phyloP scores from a whole-genome alignment of 306 rosid species.

The Geum urbanum region DNA sequence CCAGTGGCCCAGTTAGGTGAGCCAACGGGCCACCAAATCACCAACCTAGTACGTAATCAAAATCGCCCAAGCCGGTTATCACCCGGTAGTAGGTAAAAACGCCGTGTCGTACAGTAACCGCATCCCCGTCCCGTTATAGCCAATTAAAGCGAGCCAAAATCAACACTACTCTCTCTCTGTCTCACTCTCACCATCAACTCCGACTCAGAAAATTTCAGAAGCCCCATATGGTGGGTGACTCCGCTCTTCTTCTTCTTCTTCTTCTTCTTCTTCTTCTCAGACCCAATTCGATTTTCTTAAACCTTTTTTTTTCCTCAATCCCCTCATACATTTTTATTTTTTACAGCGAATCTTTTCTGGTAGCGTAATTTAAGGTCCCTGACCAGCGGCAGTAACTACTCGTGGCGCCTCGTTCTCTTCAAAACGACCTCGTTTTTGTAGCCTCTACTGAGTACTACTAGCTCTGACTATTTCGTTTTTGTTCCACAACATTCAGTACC shows the following conservation, averaged over 20 bases:
- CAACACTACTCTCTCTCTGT: constrained; percentile 2
- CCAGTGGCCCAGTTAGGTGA: not conserved
- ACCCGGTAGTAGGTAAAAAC: constrained; percentile 44
- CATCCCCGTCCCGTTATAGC: constrained; percentile 42
- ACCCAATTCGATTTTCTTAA: not conserved
- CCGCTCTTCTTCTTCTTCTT: not conserved
- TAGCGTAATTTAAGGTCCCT: constrained; percentile 19
- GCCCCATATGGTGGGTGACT: not conserved
- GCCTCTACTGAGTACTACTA: not conserved
- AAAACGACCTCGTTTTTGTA: constrained; percentile 1
- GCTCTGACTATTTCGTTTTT: no score
- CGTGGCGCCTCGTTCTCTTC: constrained; percentile 18
- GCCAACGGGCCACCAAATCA: not conserved
- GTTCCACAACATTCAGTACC: no score
- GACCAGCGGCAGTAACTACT: not conserved
- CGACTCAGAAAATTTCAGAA: not conserved
- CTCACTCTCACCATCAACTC: not conserved
- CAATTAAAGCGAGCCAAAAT: constrained; percentile 27
- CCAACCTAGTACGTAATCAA: not conserved
- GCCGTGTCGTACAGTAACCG: constrained; percentile 13
- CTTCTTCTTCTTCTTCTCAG: not conserved
- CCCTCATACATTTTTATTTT: not conserved
- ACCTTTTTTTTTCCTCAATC: not conserved
- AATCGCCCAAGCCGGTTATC: constrained; percentile 13
- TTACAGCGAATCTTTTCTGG: constrained; percentile 22